These are phyloP conservation scores for Gymnopus androsaceus DNA, from an alignment of 1,284 basidiomycete genomes.

Conservation along the genomic window DNA sequence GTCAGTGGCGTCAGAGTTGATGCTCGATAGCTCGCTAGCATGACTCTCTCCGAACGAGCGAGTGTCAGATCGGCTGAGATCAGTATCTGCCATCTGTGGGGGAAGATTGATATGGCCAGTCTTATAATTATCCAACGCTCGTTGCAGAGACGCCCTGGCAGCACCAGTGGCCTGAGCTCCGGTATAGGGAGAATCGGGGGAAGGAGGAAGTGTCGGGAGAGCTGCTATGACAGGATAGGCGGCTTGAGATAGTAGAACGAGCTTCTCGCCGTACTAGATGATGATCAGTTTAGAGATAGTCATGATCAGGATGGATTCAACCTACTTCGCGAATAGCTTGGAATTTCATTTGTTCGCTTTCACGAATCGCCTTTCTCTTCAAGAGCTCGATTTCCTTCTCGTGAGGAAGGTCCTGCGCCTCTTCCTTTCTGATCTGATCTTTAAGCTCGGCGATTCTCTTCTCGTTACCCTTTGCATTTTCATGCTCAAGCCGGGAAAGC, in stretches of 20 bases:
- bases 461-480: conserved; percentile 58
- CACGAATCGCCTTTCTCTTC: conserved; percentile 70
- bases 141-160: conserved; percentile 72
- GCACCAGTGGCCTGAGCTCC: conserved; percentile 64
- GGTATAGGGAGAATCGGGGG: conserved; percentile 52
- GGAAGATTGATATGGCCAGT: conserved; percentile 61
- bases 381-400: conserved; percentile 71
- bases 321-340: conserved; percentile 73
- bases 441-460: conserved; percentile 65
- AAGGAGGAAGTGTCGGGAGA: conserved; percentile 66
- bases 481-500: conserved; percentile 65
- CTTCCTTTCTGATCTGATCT: conserved; percentile 62
- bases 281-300: conserved; percentile 3
- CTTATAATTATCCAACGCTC: conserved; percentile 73
- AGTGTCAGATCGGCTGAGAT: conserved; percentile 69
- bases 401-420: conserved; percentile 59
- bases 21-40: conserved; percentile 65
- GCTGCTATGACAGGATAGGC: conserved; percentile 58
- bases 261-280: conserved; percentile 71
- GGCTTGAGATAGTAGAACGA: conserved; percentile 71
- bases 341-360: conserved; percentile 72
- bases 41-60: conserved; percentile 81
- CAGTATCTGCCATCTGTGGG: conserved; percentile 44
- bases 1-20: conserved; percentile 41
- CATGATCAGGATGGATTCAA: background rate